Conservation (phyloP, 306 rosid species). For the Begonia loranthoides region DNA sequence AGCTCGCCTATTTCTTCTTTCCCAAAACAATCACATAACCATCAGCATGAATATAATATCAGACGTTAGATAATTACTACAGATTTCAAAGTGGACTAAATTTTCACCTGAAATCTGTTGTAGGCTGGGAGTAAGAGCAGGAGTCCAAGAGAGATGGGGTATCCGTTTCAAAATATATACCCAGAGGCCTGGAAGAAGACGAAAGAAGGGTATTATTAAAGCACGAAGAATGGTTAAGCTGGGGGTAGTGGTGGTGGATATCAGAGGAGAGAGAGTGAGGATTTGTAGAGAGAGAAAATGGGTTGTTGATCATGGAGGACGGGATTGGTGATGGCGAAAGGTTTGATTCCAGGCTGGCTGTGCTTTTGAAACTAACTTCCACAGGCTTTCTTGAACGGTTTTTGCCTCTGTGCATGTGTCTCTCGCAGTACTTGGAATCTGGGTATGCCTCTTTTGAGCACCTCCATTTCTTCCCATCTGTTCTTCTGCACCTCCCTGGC, state of each 20-base stretch:
- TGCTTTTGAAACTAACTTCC: conserved; percentile 53
- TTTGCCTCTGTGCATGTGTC: conserved; percentile 99
- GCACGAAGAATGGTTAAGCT: conserved; percentile 12
- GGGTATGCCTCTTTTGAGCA: conserved; percentile 91
- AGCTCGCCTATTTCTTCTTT: conserved; percentile 42
- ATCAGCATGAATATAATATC: background rate
- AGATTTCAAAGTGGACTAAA: background rate
- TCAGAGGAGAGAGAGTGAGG: conserved; percentile 13
- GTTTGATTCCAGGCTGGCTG: conserved; percentile 18
- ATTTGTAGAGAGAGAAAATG: conserved; percentile 22
- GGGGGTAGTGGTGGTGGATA: conserved; percentile 14
- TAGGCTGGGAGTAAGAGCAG: conserved; percentile 31
- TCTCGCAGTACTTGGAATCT: conserved; percentile 94
- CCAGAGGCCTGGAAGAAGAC: conserved; percentile 30
- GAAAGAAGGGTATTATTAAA: conserved; percentile 16
- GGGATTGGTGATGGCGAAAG: conserved; percentile 18
- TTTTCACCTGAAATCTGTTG: conserved; percentile 54
- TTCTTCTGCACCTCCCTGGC: conserved; percentile 97
- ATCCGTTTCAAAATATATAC: conserved; percentile 23
- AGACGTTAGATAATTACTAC: background rate
- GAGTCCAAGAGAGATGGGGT: conserved; percentile 46
- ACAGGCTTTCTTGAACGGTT: conserved; percentile 99
- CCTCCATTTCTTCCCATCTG: conserved; percentile 97
- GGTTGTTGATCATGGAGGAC: conserved; percentile 37
- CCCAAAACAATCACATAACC: conserved; percentile 1